A percentile compares a stretch with the other conserved stretches of the same genome.
These are phyloP conservation scores for Avena sativa DNA, from an alignment of 176 grass and related monocot species.

Conservation along the genomic window DNA sequence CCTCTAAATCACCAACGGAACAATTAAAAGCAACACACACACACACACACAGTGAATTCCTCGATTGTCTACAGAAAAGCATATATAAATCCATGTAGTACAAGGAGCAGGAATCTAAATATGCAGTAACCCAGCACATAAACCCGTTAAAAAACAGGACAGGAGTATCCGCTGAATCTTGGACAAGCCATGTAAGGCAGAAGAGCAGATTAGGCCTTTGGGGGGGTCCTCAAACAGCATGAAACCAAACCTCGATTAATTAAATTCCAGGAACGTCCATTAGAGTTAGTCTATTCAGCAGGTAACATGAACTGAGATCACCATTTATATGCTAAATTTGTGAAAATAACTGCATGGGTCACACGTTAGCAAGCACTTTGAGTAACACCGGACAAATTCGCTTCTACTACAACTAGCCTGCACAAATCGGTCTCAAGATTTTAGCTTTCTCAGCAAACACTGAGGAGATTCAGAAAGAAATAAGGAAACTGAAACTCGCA, in stretches of 20 bases:
- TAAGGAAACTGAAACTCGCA: slow-evolving; percentile 1
- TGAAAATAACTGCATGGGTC: slow-evolving; percentile 4
- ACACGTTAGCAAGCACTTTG: background rate
- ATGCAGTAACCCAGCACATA: slow-evolving; percentile 8
- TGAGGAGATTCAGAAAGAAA: background rate
- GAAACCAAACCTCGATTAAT: background rate
- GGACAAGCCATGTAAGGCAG: background rate
- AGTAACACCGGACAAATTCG: background rate
- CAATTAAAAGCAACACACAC: background rate
- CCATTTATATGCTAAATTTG: background rate
- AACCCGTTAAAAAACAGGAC: background rate
- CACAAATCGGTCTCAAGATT: background rate
- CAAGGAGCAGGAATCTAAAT: background rate
- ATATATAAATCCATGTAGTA: background rate
- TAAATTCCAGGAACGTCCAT: background rate
- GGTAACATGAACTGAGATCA: background rate
- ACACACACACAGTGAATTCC: background rate
- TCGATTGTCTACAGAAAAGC: background rate
- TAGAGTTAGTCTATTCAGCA: background rate
- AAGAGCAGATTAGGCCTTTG: background rate
- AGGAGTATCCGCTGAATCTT: slow-evolving; percentile 6
- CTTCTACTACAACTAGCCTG: slow-evolving; percentile 23
- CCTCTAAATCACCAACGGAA: background rate
- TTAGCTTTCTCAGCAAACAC: background rate
- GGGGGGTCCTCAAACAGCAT: background rate